Conservation (phyloP, 2,329 filamentous ascomycete genomes). For the Lizonia empirigonia region DNA sequence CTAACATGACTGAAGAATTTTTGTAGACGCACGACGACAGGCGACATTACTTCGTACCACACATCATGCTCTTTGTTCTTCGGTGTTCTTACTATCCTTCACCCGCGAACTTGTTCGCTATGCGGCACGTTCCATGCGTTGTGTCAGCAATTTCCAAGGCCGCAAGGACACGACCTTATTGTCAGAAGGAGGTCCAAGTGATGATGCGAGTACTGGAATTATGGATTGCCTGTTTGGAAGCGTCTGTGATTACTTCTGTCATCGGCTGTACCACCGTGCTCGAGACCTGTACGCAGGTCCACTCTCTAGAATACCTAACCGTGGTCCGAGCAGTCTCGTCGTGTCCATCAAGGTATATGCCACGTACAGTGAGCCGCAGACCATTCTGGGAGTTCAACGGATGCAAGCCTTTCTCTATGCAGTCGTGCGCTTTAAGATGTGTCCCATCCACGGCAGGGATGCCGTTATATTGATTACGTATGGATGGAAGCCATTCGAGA, state of each 20-base stretch:
- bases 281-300: constrained; percentile 18
- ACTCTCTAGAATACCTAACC: constrained; percentile 19
- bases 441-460: constrained; percentile 52
- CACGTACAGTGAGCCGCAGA: constrained; percentile 20
- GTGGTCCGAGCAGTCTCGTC: constrained; percentile 22
- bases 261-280: constrained; percentile 8
- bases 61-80: no score
- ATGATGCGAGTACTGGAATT: no score
- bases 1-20: background rate
- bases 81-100: no score
- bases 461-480: constrained; percentile 49
- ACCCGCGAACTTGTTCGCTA: no score
- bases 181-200: no score
- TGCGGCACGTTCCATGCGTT: no score
- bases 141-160: no score
- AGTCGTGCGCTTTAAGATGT: constrained; percentile 48
- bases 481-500: constrained; percentile 47
- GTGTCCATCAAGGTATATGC: constrained; percentile 23
- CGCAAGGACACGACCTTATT: no score
- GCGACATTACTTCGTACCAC: no score
- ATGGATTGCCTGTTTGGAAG: no score
- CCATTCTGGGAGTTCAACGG: constrained; percentile 22
- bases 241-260: background rate
- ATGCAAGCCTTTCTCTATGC: constrained; percentile 22
- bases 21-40: background rate